Evolutionary conservation across 768 basidiomycete species (phyloP).

Genomic region (Ramaria rubella): DNA sequence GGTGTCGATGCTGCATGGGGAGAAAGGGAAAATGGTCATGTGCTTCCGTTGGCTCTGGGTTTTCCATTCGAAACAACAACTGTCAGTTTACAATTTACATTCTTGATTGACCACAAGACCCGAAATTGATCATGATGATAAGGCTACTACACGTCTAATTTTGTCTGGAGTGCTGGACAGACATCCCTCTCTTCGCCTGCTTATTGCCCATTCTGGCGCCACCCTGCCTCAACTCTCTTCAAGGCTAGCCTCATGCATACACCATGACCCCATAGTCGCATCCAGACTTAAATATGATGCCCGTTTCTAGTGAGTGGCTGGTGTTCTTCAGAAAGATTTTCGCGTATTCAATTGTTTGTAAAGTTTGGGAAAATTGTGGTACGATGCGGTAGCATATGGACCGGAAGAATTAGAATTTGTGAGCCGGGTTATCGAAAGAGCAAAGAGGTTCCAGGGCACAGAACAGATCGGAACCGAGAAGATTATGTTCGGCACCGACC

Average conservation of each 20-base stretch:
- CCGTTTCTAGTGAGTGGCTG: slow-evolving; percentile 49
- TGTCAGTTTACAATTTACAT: slow-evolving; percentile 52
- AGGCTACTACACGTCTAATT: slow-evolving; percentile 74
- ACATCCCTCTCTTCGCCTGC: slow-evolving; percentile 64
- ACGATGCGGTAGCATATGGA: slow-evolving; percentile 87
- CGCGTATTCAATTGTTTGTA: not conserved
- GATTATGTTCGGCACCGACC: slow-evolving; percentile 74
- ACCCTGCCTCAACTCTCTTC: slow-evolving; percentile 79
- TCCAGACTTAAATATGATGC: slow-evolving; percentile 73
- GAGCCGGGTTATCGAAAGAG: slow-evolving; percentile 59
- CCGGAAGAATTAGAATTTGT: slow-evolving; percentile 79
- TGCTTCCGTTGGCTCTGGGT: slow-evolving; percentile 78
- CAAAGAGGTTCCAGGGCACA: slow-evolving; percentile 35
- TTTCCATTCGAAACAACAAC: slow-evolving; percentile 90
- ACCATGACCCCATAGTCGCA: slow-evolving; percentile 77
- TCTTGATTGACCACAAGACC: not conserved
- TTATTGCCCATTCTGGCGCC: slow-evolving; percentile 85
- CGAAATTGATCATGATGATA: not conserved
- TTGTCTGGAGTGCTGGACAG: slow-evolving; percentile 77
- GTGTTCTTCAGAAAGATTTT: not conserved
- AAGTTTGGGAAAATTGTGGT: slow-evolving; percentile 62
- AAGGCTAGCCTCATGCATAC: slow-evolving; percentile 76
- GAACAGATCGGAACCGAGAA: slow-evolving; percentile 35
- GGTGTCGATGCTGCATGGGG: slow-evolving; percentile 77
- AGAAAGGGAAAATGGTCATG: slow-evolving; percentile 74